phyloP scores from a whole-genome alignment of 129 eudicot genomes.

The Centaurea solstitialis region DNA sequence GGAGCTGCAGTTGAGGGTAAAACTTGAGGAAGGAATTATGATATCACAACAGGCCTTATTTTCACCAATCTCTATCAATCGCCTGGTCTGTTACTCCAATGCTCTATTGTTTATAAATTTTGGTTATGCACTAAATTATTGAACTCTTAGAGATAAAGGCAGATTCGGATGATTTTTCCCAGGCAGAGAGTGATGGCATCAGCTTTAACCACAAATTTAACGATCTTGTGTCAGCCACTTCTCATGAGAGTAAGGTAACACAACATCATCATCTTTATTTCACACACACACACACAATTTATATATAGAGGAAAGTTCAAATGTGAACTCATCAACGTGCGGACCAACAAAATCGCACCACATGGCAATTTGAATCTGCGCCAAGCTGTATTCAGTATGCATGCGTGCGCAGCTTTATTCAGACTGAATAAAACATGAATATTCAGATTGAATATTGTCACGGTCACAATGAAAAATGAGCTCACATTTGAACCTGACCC shows the following conservation, averaged over 20 bases:
- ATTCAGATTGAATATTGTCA: too few species aligned
- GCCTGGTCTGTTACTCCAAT: slow-evolving; percentile 44
- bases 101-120: neutral
- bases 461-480: too few species aligned
- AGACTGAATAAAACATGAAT: too few species aligned
- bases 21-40: slow-evolving; percentile 66
- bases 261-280: slow-evolving; percentile 8
- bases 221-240: slow-evolving; percentile 48
- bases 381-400: too few species aligned
- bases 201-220: slow-evolving; percentile 47
- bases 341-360: too few species aligned
- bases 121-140: slow-evolving; percentile 29
- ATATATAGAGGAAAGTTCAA: too few species aligned
- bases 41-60: slow-evolving; percentile 40
- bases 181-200: slow-evolving; percentile 49
- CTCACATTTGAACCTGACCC: too few species aligned
- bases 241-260: slow-evolving; percentile 52
- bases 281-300: too few species aligned
- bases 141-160: slow-evolving; percentile 47
- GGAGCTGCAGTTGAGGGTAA: slow-evolving; percentile 64
- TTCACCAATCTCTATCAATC: slow-evolving; percentile 42
- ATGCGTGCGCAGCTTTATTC: too few species aligned
- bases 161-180: slow-evolving; percentile 49
- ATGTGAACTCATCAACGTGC: too few species aligned
- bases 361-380: too few species aligned